These are phyloP conservation scores for Colletotrichum camelliae DNA, from an alignment of 2,329 filamentous ascomycete genomes.

Conservation along the genomic window DNA sequence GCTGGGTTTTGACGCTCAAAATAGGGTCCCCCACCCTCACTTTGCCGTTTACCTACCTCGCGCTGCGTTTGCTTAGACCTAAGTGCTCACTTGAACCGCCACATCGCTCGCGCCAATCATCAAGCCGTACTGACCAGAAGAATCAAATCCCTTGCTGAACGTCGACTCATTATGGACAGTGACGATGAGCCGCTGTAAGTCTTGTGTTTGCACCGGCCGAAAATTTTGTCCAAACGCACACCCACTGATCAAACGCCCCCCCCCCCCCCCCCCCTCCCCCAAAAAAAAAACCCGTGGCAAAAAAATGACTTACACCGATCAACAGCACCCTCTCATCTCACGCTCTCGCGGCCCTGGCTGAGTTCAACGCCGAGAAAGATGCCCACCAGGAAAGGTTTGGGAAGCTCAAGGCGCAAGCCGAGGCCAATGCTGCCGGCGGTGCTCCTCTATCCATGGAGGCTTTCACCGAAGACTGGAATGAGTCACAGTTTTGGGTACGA, in stretches of 20 bases:
- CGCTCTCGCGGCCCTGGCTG: conserved; percentile 71
- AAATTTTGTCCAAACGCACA: neutral
- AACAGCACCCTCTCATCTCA: conserved; percentile 67
- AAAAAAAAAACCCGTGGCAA: neutral
- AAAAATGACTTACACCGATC: neutral
- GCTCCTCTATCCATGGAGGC: conserved; percentile 61
- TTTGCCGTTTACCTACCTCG: neutral
- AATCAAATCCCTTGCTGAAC: neutral
- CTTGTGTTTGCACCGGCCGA: neutral
- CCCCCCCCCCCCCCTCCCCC: too few species aligned
- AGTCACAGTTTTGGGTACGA: conserved; percentile 81
- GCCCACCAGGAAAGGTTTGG: conserved; percentile 70
- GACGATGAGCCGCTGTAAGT: conserved; percentile 57
- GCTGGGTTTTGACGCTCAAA: neutral
- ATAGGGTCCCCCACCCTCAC: neutral
- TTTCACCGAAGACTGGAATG: conserved; percentile 84
- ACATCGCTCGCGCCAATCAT: neutral
- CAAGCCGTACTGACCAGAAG: neutral
- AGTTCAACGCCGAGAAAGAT: conserved; percentile 78
- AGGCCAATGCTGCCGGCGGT: conserved; percentile 41
- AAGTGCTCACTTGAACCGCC: neutral
- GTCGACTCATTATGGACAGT: conserved; percentile 27
- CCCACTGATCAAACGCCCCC: neutral
- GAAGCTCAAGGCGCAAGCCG: conserved; percentile 66
- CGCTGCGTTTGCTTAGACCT: neutral